Evolutionary conservation across 805 yeast species (phyloP).

Genomic region (Metschnikowia anglica): DNA sequence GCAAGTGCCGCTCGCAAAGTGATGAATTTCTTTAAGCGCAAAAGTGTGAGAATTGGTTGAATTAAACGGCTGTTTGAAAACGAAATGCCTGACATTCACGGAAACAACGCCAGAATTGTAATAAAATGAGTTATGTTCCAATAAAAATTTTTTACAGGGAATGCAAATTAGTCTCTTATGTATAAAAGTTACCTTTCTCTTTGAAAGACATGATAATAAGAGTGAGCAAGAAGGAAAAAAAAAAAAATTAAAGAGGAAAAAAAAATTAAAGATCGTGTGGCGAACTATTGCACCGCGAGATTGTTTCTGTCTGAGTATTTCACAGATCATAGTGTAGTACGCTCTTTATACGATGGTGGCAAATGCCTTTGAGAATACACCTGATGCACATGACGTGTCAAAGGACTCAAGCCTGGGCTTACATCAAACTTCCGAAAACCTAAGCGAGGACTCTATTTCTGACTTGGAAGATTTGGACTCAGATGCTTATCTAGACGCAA

Average conservation of each 20-base stretch:
- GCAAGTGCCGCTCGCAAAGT: slow-evolving; percentile 64
- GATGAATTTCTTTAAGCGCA: slow-evolving; percentile 23
- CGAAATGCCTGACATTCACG: neutral
- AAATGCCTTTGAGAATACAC: neutral
- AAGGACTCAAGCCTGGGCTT: neutral
- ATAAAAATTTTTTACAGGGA: neutral
- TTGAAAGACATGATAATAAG: neutral
- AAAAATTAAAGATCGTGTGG: slow-evolving; percentile 4
- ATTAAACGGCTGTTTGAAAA: neutral
- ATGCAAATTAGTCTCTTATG: no score
- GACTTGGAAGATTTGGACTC: slow-evolving; percentile 2
- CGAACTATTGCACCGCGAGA: slow-evolving; percentile 7
- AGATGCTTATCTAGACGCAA: slow-evolving; percentile 5
- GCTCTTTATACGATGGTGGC: slow-evolving; percentile 6
- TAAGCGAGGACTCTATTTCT: neutral
- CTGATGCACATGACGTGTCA: neutral
- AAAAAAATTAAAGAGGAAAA: neutral
- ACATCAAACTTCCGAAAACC: neutral
- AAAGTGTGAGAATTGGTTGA: slow-evolving; percentile 21
- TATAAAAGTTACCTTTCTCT: neutral
- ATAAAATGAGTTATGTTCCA: slow-evolving; percentile 1
- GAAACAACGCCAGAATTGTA: neutral
- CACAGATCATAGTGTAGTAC: neutral
- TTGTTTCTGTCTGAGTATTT: slow-evolving; percentile 2
- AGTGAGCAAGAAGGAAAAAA: neutral